Evolutionary conservation across 768 basidiomycete genomes (phyloP), one percentile per base, ranked within the genome.

Genomic region (Xanthoconium purpureum): DNA sequence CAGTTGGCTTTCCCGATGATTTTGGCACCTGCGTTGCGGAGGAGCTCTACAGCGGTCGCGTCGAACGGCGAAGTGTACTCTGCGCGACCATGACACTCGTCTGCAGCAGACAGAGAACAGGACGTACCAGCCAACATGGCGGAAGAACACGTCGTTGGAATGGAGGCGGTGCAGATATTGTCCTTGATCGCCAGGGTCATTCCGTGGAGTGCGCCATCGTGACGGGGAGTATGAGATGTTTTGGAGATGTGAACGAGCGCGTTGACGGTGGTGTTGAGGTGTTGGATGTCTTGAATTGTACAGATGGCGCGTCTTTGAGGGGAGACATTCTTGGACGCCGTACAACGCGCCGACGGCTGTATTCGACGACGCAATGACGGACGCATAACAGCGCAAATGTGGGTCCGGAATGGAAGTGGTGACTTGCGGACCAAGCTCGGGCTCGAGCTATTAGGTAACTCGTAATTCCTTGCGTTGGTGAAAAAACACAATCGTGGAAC

Each of bases 1-100:
- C 93, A 92, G 67, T 96, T 95, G 1, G 94, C 87, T 73, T 97
- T 97, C 1, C 94, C 96, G 2, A 89, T 66, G 12, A 98, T 79
- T 17, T 82, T 71, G 0, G 87, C 93, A 0, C 93, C 94, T 0
- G 64, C 64, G 1, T 75, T 58, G 1, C 78, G 76, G 3, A 98
- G 72, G 11, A 85, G 72, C 5, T 73, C 57, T 0, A 97, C 90
- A 7, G 89, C 89, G 1, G 93, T 96, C 47, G 96, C 91, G 68
- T 93, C 89, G 66, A 89, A 93, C 0, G 92, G 91, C 0, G 95
- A 84, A 0, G 63, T 70, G 66, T 90, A 97, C 38, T 80, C 90
- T 93, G 61, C 37, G 24, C 12, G 44, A 40, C 28, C n/a, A 7
- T 44, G 50, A 43, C 24, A 3, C 17, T 2, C 20, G 33, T 40